These are phyloP conservation scores for Ilyonectria destructans DNA, from an alignment of 2,329 filamentous ascomycete species.

Conservation along the genomic window DNA sequence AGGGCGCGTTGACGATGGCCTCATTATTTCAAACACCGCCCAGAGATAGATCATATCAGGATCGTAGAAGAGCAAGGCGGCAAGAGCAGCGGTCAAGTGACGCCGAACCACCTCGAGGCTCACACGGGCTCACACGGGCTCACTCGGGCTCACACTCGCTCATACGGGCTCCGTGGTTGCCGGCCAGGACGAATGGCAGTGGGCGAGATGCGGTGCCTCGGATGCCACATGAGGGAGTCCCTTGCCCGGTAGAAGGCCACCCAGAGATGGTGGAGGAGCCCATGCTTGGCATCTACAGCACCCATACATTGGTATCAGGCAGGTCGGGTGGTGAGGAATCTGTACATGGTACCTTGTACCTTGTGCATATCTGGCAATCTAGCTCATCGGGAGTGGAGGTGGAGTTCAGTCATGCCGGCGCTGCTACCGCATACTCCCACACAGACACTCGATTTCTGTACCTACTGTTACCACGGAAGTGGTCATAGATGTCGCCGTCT, in stretches of 20 bases:
- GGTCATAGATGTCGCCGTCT: constrained; percentile 30
- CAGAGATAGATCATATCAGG: constrained; percentile 45
- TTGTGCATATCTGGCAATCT: constrained; percentile 24
- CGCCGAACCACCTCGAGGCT: constrained; percentile 42
- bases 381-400: constrained; percentile 33
- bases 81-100: constrained; percentile 49
- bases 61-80: constrained; percentile 37
- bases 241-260: constrained; percentile 31
- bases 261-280: constrained; percentile 34
- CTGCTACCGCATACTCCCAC: constrained; percentile 25
- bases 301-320: constrained; percentile 13
- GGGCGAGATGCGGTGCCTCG: constrained; percentile 42
- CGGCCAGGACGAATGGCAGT: constrained; percentile 42
- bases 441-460: neutral
- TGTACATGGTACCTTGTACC: neutral
- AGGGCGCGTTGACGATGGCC: constrained; percentile 47
- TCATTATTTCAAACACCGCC: constrained; percentile 45
- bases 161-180: constrained; percentile 44
- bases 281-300: constrained; percentile 14
- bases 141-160: constrained; percentile 40
- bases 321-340: constrained; percentile 16
- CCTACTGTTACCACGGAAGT: constrained; percentile 21
- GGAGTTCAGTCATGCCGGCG: constrained; percentile 27
- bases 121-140: constrained; percentile 43
- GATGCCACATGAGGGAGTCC: constrained; percentile 47